These are phyloP conservation scores for Mucor racemosus DNA, from an alignment of 371 early-diverging fungal species.

Conservation along the genomic window DNA sequence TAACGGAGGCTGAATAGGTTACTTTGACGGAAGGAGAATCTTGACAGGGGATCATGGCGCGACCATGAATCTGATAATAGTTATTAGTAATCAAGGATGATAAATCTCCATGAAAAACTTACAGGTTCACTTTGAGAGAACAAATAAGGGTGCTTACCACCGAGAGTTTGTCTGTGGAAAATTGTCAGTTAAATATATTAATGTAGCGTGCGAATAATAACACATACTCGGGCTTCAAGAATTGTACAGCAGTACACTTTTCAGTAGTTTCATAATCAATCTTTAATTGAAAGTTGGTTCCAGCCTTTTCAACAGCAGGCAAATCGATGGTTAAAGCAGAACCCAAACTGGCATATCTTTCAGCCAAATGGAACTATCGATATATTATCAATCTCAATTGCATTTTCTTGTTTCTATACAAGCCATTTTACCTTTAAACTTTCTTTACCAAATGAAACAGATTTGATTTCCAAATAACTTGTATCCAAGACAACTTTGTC, in stretches of 20 bases:
- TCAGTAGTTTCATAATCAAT: constrained; percentile 85
- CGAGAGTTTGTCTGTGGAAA: constrained; percentile 81
- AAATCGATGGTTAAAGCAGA: constrained; percentile 74
- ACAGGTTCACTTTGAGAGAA: constrained; percentile 94
- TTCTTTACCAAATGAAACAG: constrained; percentile 45
- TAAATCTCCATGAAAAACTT: constrained; percentile 8
- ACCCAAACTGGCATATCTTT: constrained; percentile 72
- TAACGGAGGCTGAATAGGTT: constrained; percentile 85
- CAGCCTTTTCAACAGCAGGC: constrained; percentile 37
- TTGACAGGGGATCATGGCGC: constrained; percentile 92
- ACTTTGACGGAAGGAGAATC: constrained; percentile 93
- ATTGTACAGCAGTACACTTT: constrained; percentile 88
- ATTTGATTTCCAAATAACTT: constrained; percentile 63
- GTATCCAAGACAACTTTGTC: constrained; percentile 81
- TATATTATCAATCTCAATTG: not conserved
- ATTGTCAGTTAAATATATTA: not conserved
- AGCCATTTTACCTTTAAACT: constrained; percentile 47
- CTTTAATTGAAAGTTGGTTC: constrained; percentile 55
- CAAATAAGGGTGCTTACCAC: constrained; percentile 91
- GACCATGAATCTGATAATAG: constrained; percentile 82
- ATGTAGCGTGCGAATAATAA: not conserved
- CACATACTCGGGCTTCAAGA: constrained; percentile 71
- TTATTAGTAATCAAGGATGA: not conserved
- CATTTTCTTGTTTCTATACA: not conserved
- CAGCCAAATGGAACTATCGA: constrained; percentile 56